These are phyloP conservation scores for Phytophthora crassamura DNA, from an alignment of 352 stramenopile species.

Conservation along the genomic window DNA sequence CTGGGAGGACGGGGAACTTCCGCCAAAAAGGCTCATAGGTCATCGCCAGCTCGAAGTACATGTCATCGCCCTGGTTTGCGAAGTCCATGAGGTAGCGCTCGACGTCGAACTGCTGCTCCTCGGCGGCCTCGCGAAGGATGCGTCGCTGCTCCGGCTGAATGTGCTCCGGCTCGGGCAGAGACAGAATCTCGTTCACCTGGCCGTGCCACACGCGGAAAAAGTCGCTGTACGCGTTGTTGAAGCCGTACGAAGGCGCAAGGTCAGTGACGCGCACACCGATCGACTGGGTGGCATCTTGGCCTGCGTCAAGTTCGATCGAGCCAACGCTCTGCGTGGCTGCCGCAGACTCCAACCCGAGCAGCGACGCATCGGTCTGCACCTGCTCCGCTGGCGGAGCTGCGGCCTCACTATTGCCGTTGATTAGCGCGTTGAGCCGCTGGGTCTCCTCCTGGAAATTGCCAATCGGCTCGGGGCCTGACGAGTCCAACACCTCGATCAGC, in stretches of 20 bases:
- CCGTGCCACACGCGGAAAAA: slow-evolving; percentile 94
- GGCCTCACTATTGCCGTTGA: slow-evolving; percentile 18
- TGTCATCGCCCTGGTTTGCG: slow-evolving; percentile 91
- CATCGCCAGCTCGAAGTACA: slow-evolving; percentile 93
- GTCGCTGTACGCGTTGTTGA: slow-evolving; percentile 93
- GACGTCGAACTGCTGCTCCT: slow-evolving; percentile 95
- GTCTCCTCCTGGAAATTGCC: slow-evolving; percentile 38
- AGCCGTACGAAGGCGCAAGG: slow-evolving; percentile 90
- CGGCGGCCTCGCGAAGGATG: slow-evolving; percentile 77
- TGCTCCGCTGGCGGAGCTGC: neutral
- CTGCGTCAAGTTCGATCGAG: slow-evolving; percentile 23
- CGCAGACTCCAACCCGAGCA: slow-evolving; percentile 59
- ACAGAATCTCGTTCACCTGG: slow-evolving; percentile 93
- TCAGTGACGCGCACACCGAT: slow-evolving; percentile 50
- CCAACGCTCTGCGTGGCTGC: slow-evolving; percentile 7
- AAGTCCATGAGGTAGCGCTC: slow-evolving; percentile 97
- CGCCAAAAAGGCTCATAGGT: slow-evolving; percentile 92
- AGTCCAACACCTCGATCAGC: slow-evolving; percentile 87
- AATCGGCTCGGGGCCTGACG: slow-evolving; percentile 28
- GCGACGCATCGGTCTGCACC: slow-evolving; percentile 42
- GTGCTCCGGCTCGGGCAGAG: slow-evolving; percentile 91
- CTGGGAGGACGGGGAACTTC: slow-evolving; percentile 39
- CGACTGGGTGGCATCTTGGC: slow-evolving; percentile 8
- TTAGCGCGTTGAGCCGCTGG: slow-evolving; percentile 24
- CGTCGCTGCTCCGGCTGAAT: slow-evolving; percentile 73